phyloP scores from a whole-genome alignment of 2,329 filamentous ascomycete species.

The Paecilomyces fulvus region DNA sequence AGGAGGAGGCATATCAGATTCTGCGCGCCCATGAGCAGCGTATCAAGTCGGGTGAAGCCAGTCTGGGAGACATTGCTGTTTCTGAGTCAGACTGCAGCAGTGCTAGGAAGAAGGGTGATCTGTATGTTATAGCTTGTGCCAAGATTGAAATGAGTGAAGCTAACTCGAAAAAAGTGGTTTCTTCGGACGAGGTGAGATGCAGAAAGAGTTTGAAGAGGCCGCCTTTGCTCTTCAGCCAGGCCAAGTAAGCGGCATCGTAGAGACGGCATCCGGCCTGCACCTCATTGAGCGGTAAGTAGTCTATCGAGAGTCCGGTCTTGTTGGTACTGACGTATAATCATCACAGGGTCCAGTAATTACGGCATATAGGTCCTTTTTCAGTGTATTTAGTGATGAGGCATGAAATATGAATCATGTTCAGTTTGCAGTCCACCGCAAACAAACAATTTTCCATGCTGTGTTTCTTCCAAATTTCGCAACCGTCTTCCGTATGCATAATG shows the following conservation, averaged over 20 bases:
- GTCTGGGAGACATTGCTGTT: constrained; percentile 73
- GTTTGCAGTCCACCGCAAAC: not conserved
- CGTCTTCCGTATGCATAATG: too few relatives aligned
- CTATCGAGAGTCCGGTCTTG: not conserved
- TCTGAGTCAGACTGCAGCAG: constrained; percentile 94
- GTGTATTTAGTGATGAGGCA: not conserved
- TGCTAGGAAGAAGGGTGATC: constrained; percentile 83
- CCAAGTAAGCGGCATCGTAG: constrained; percentile 76
- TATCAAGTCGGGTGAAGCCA: constrained; percentile 61
- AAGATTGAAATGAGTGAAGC: not conserved
- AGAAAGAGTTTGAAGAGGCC: constrained; percentile 95
- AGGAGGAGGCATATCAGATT: constrained; percentile 76
- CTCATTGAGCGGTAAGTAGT: constrained; percentile 77
- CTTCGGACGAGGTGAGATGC: constrained; percentile 93
- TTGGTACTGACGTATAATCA: not conserved
- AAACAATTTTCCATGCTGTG: too few relatives aligned
- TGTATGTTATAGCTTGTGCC: constrained; percentile 45
- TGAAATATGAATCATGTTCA: not conserved
- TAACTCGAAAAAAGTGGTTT: constrained; percentile 54
- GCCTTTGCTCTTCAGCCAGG: constrained; percentile 83
- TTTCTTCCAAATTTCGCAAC: too few relatives aligned
- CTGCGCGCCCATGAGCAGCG: constrained; percentile 65
- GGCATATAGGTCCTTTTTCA: not conserved
- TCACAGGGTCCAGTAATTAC: constrained; percentile 2
- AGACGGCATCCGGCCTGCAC: constrained; percentile 90